Conservation (phyloP, 441 rosid species). For the Erysimum cheiri region DNA sequence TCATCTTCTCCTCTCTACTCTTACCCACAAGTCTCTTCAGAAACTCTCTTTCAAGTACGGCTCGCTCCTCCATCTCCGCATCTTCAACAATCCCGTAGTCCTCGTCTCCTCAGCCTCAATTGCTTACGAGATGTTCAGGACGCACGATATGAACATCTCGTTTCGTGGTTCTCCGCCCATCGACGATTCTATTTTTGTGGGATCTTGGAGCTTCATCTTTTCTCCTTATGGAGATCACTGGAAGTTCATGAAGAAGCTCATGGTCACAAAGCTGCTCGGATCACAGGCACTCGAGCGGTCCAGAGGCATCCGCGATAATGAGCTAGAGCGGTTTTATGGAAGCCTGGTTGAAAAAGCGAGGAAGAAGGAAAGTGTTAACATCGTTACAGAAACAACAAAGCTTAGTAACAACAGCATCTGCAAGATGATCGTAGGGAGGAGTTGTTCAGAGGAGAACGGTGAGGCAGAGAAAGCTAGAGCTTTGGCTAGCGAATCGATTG, state of each 20-base stretch:
- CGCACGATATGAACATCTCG: conserved; percentile 42
- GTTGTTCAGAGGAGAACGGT: conserved; percentile 41
- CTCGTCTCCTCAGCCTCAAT: conserved; percentile 46
- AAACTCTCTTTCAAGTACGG: conserved; percentile 38
- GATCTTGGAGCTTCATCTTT: conserved; percentile 33
- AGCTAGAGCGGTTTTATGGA: conserved; percentile 27
- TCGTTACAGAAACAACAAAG: conserved; percentile 30
- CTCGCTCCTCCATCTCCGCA: conserved; percentile 29
- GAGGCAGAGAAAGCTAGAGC: conserved; percentile 45
- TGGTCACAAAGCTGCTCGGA: conserved; percentile 42
- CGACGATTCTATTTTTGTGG: conserved; percentile 30
- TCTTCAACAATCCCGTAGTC: conserved; percentile 17
- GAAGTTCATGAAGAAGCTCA: conserved; percentile 52
- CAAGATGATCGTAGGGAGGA: conserved; percentile 42
- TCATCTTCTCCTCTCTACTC: conserved; percentile 21
- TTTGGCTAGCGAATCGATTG: conserved; percentile 25
- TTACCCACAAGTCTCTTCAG: conserved; percentile 24
- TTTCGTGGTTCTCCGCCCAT: conserved; percentile 29
- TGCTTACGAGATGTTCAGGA: conserved; percentile 47
- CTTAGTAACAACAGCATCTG: conserved; percentile 26
- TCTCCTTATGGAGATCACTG: conserved; percentile 40
- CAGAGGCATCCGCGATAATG: conserved; percentile 36
- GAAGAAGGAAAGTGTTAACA: conserved; percentile 26
- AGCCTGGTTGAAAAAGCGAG: conserved; percentile 11
- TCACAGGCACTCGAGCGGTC: conserved; percentile 38